Base-by-base conservation (phyloP, 2,329 filamentous ascomycete genomes). In the Arthroderma sp. region DNA sequence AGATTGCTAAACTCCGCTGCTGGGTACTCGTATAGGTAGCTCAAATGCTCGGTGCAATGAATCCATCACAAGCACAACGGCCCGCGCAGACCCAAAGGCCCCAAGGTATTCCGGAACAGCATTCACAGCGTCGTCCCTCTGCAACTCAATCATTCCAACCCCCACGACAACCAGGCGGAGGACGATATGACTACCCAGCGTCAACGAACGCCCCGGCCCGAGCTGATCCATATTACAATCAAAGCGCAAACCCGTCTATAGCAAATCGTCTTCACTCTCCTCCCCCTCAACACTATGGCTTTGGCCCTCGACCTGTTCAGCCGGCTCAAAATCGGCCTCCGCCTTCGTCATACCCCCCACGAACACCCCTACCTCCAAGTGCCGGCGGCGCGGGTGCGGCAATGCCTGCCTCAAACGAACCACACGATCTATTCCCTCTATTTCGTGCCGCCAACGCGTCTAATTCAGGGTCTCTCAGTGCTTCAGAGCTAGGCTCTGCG, bases 391-490 rank as follows among this genome's bases (percentile, higher is more conserved):
- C 17, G 3, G 35, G 54, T 15, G 39, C 28, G 3, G 58, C 57
- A 11, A 60, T 74, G 71, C 57, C 78, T 65, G 59, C 77, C 59
- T 65, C 75, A 70, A 61, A 77, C 71, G 62, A 79, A 69, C 77
- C 78, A 11, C 73, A 78, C 55, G 80, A 83, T 61, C 79, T 98
- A 17, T 83, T 89, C 70, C 87, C 87, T 2, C 77, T 97, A 25
- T 98, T 97, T 75, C 81, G 87, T 60, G 89, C 90, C 0, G 91
- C 96, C 13, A 94, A 98, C 73, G 91, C 63, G 33, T 71, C 70
- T 81, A 85, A 83, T 57, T 89, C 81, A 55, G 91, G 91, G 19
- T 83, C 90, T 62, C 80, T 98, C 51, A 90, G 87, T 1, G 91
- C 95, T 73, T 79, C 79, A 55, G 91, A 97, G 72, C 84, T 98